These are phyloP conservation scores for Apiospora arundinis DNA, from an alignment of 2,329 filamentous ascomycete species.

Conservation along the genomic window DNA sequence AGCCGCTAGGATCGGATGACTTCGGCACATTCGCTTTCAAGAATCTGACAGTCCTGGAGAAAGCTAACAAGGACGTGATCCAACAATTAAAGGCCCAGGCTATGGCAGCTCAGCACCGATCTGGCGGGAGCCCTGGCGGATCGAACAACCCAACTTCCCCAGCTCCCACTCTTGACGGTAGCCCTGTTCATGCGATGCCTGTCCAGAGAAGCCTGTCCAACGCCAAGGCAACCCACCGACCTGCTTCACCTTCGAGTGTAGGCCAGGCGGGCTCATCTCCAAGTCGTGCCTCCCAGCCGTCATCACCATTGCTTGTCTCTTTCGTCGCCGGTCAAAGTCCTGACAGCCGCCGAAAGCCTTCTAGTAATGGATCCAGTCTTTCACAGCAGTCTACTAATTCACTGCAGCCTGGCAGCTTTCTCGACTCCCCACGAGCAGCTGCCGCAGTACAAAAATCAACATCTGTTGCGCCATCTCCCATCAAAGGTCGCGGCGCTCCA, in stretches of 20 bases:
- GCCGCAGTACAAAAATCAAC: constrained; percentile 66
- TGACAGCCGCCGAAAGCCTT: constrained; percentile 85
- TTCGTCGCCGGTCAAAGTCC: constrained; percentile 86
- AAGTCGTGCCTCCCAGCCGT: constrained; percentile 78
- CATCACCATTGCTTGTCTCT: constrained; percentile 92
- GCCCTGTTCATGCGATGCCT: constrained; percentile 79
- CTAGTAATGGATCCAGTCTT: constrained; percentile 83
- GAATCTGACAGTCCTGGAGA: constrained; percentile 93
- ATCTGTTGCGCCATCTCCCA: constrained; percentile 59
- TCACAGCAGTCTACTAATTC: constrained; percentile 76
- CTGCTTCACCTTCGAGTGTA: constrained; percentile 76
- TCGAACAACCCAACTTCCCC: constrained; percentile 59
- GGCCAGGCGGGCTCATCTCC: constrained; percentile 86
- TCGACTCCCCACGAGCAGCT: constrained; percentile 72
- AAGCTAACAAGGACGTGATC: constrained; percentile 98
- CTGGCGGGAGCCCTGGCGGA: constrained; percentile 52
- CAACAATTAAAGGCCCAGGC: constrained; percentile 94
- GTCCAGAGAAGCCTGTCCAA: constrained; percentile 84
- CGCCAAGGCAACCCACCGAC: constrained; percentile 76
- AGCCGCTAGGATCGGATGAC: constrained; percentile 87
- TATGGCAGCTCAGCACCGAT: constrained; percentile 70
- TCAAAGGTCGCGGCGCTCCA: constrained; percentile 58
- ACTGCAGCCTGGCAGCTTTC: constrained; percentile 72
- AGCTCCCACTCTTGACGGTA: constrained; percentile 78
- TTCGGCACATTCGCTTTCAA: constrained; percentile 98